A percentile compares a stretch with the other conserved stretches of the same genome.
phyloP scores from a whole-genome alignment of 129 eudicot species.

The Kitagawia praeruptora region DNA sequence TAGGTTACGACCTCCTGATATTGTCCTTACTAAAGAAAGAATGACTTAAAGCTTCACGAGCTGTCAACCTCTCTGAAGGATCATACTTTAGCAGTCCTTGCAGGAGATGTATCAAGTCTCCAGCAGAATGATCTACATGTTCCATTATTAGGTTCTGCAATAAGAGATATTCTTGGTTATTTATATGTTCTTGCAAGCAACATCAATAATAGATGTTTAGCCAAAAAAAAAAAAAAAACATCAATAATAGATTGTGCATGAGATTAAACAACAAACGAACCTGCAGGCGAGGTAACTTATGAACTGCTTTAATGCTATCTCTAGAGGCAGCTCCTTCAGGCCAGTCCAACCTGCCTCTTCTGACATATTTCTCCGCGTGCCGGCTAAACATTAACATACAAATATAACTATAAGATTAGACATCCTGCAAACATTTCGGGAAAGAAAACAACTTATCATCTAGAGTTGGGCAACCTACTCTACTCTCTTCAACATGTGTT shows the following conservation, averaged over 20 bases:
- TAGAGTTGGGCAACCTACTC: conserved; percentile 21
- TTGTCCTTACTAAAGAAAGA: conserved; percentile 32
- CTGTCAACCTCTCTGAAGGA: conserved; percentile 31
- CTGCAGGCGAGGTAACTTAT: conserved; percentile 43
- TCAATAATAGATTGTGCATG: not conserved
- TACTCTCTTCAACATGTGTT: conserved; percentile 27
- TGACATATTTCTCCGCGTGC: conserved; percentile 34
- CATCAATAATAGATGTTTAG: not conserved
- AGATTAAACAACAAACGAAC: conserved; percentile 1
- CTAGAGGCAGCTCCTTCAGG: conserved; percentile 49
- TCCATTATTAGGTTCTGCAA: conserved; percentile 42
- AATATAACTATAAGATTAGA: not conserved
- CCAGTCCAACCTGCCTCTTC: conserved; percentile 48
- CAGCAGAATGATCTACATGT: conserved; percentile 49
- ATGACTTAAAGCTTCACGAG: conserved; percentile 40
- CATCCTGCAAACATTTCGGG: not conserved
- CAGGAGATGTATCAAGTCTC: conserved; percentile 40
- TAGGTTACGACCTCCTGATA: conserved; percentile 11
- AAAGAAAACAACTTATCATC: too few species aligned
- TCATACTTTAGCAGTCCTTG: conserved; percentile 37
- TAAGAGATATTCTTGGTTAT: not conserved
- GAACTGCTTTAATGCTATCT: conserved; percentile 42
- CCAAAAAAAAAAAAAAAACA: too few species aligned
- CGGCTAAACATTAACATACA: conserved; percentile 14
- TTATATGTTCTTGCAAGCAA: not conserved